These are phyloP conservation scores for Fusarium sp. DNA, from an alignment of 2,329 filamentous ascomycete species.

Conservation along the genomic window DNA sequence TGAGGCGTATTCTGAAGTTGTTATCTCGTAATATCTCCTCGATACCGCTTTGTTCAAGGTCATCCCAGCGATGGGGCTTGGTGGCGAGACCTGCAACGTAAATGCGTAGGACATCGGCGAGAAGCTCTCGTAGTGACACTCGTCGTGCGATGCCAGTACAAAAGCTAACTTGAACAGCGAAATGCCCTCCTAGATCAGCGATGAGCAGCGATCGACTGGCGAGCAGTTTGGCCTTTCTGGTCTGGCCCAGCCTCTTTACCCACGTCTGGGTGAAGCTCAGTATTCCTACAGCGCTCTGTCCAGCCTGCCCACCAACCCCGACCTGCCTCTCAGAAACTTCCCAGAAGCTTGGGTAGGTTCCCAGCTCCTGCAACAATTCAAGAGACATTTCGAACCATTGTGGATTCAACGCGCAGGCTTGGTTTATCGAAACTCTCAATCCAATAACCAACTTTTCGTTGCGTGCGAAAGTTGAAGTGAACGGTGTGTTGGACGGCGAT, in stretches of 20 bases:
- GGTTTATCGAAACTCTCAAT: neutral
- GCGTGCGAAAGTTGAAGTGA: neutral
- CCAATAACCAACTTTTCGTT: rapidly evolving
- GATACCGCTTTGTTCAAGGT: no score
- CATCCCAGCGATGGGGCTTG: no score
- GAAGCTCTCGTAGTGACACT: rapidly evolving
- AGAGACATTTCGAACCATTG: no score
- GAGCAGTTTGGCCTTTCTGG: rapidly evolving
- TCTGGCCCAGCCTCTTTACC: rapidly evolving
- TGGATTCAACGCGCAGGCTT: neutral
- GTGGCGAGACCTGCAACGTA: rapidly evolving
- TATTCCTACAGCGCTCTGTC: rapidly evolving
- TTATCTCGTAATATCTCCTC: rapidly evolving
- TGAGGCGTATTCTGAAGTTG: rapidly evolving
- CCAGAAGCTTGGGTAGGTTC: neutral
- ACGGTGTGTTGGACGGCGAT: no score
- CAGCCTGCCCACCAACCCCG: rapidly evolving
- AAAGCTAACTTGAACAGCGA: rapidly evolving
- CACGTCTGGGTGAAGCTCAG: rapidly evolving
- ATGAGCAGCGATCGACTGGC: neutral
- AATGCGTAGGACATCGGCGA: rapidly evolving
- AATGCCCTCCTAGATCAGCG: neutral
- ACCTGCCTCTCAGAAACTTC: neutral
- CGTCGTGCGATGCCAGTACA: neutral
- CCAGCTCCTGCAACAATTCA: rapidly evolving